Evolutionary conservation across 441 rosid species (phyloP), one percentile per base, ranked within the genome.

Genomic region (Pelargonium australe): DNA sequence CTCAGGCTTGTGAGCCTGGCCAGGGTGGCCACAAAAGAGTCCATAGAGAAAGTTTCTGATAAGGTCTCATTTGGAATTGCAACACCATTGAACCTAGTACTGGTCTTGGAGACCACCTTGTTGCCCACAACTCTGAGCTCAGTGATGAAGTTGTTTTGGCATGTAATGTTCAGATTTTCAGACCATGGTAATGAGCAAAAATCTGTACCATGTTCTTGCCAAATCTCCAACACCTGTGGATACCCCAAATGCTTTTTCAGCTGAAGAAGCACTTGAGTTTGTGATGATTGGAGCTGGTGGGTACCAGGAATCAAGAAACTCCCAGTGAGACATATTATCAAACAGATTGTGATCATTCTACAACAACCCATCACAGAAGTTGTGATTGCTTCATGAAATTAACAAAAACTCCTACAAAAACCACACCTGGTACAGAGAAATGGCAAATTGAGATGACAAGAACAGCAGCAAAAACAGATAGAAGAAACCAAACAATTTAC

Each of bases 61-160:
- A 90, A 76, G 51, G 91, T 86, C 17, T 72, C 76, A 67, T 74
- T 78, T 7, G 80, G 87, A 77, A 91, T 80, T 61, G 91, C 74
- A 69, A 68, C 70, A 20, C 96, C 97, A 53, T 70, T 65, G 85
- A 86, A 91, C 17, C 66, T n/a, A n/a, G n/a, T 82, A 72, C 82
- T 74, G 61, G 34, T 28, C 3, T 28, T 28, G 2, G 34, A 28
- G 34, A 86, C 85, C 84, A 80, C 76, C 82, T 86, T 87, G 70
- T 89, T 88, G 49, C 97, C 99, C 85, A 84, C 82, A 67, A 94
- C 75, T 75, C 77, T 89, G 72, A 94, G 91, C 85, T 86, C 92
- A 58, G 91, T 83, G 76, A 91, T 12, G 82, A 66, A 66, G 66
- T 87, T 78, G 43, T 83, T 84, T 71, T 81, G 73, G 77, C 99